Evolutionary conservation across 2,329 filamentous ascomycete species (phyloP).

Genomic region (Sporothrix luriei): DNA sequence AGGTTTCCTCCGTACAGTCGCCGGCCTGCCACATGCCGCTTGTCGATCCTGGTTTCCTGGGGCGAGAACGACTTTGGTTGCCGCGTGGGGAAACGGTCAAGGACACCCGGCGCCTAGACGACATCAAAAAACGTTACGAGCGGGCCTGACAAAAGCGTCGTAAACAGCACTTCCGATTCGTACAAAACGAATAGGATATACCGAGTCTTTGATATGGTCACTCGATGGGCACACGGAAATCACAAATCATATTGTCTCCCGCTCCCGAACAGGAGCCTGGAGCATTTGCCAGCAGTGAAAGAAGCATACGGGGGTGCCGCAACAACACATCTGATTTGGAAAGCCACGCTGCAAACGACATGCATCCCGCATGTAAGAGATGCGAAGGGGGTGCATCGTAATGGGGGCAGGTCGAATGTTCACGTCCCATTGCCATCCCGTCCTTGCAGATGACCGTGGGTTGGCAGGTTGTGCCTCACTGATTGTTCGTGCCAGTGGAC

Average conservation of each 20-base stretch:
- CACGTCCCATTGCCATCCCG: conserved; percentile 12
- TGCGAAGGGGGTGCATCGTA: background rate
- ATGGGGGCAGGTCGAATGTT: background rate
- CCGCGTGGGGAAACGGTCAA: conserved; percentile 12
- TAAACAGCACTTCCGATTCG: background rate
- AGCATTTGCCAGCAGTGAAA: background rate
- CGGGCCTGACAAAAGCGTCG: conserved; percentile 4
- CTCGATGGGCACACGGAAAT: background rate
- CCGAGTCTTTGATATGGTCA: background rate
- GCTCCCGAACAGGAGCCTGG: background rate
- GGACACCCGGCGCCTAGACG: background rate
- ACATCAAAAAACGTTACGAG: background rate
- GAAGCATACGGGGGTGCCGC: conserved; percentile 11
- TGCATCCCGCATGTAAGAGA: conserved; percentile 20
- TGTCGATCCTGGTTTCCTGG: conserved; percentile 13
- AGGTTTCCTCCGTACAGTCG: background rate
- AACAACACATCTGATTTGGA: conserved; percentile 20
- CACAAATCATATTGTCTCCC: background rate
- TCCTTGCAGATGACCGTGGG: conserved; percentile 22
- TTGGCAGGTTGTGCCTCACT: background rate
- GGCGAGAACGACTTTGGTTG: background rate
- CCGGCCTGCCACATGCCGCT: conserved; percentile 3
- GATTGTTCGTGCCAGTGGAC: background rate
- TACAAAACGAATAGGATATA: background rate
- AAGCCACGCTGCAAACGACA: background rate